Conservation (phyloP, 2,329 filamentous ascomycete genomes). For the Fusarium sp. region DNA sequence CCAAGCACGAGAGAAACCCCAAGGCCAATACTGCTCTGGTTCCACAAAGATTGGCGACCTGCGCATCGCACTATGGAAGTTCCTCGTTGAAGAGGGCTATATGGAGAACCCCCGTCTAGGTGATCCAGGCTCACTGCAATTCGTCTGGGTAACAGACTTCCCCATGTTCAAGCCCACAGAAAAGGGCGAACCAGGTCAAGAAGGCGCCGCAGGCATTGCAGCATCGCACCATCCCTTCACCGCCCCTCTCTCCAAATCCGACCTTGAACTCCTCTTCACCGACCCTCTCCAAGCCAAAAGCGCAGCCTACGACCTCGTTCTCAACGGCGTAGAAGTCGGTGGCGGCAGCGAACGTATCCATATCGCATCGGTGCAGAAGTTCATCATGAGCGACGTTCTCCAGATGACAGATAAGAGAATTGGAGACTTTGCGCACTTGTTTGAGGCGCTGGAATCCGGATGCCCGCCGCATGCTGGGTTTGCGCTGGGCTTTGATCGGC, state of each 20-base stretch:
- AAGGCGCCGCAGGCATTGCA: slow-evolving; percentile 80
- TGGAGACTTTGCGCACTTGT: slow-evolving; percentile 84
- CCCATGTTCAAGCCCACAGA: slow-evolving; percentile 87
- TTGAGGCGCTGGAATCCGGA: slow-evolving; percentile 83
- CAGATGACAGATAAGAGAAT: slow-evolving; percentile 79
- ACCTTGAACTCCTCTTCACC: slow-evolving; percentile 79
- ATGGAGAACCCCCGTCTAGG: slow-evolving; percentile 58
- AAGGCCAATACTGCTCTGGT: slow-evolving; percentile 67
- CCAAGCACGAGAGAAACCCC: slow-evolving; percentile 76
- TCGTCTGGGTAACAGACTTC: slow-evolving; percentile 90
- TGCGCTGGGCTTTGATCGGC: slow-evolving; percentile 89
- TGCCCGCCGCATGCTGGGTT: slow-evolving; percentile 97
- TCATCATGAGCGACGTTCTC: slow-evolving; percentile 84
- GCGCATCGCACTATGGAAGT: slow-evolving; percentile 75
- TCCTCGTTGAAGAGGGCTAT: slow-evolving; percentile 72
- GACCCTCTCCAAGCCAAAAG: slow-evolving; percentile 79
- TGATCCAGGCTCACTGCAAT: slow-evolving; percentile 64
- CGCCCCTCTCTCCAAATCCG: slow-evolving; percentile 76
- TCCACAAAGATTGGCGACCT: slow-evolving; percentile 79
- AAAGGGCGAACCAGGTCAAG: slow-evolving; percentile 77
- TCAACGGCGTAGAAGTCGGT: slow-evolving; percentile 94
- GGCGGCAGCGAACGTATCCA: slow-evolving; percentile 95
- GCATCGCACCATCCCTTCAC: slow-evolving; percentile 98
- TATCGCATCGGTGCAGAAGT: slow-evolving; percentile 82
- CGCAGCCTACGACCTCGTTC: slow-evolving; percentile 94